Percentiles rank a stretch among this genome's conserved stretches.
These are phyloP conservation scores for Fagus crenata DNA, from an alignment of 306 rosid genomes.

Conservation along the genomic window DNA sequence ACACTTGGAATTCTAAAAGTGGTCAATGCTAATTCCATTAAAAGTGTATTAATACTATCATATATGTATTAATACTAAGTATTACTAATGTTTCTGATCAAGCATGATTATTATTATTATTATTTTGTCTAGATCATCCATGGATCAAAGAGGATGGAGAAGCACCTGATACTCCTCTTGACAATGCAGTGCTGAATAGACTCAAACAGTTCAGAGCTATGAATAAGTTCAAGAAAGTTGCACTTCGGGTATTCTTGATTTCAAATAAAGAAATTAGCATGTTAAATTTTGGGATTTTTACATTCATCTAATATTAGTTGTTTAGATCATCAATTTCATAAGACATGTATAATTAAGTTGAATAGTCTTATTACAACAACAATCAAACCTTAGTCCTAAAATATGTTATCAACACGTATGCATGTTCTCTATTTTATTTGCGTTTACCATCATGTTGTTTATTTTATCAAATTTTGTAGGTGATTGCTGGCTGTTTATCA, in stretches of 20 bases:
- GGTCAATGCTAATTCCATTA: too few species aligned
- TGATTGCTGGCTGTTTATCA: conserved; percentile 93
- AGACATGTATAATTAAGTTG: too few species aligned
- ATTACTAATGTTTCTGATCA: conserved; percentile 20
- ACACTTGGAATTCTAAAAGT: background rate
- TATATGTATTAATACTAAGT: background rate
- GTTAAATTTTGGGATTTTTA: background rate
- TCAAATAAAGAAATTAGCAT: background rate
- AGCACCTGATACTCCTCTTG: conserved; percentile 95
- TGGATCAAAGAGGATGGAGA: conserved; percentile 99
- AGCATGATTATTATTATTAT: conserved; percentile 1
- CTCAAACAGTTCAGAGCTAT: conserved; percentile 97
- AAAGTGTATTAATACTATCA: too few species aligned
- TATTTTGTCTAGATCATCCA: conserved; percentile 54
- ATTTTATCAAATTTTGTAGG: conserved; percentile 36
- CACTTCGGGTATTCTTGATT: conserved; percentile 62
- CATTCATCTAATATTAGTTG: too few species aligned
- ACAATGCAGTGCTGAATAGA: conserved; percentile 86
- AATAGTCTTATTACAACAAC: background rate
- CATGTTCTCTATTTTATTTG: background rate
- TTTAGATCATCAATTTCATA: too few species aligned
- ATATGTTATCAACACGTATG: background rate
- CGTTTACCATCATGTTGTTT: background rate
- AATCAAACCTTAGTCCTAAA: too few species aligned
- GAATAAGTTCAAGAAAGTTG: conserved; percentile 96